Conservation (phyloP, 2,329 filamentous ascomycete species). For the Aspergillus oerlinghausenensis region DNA sequence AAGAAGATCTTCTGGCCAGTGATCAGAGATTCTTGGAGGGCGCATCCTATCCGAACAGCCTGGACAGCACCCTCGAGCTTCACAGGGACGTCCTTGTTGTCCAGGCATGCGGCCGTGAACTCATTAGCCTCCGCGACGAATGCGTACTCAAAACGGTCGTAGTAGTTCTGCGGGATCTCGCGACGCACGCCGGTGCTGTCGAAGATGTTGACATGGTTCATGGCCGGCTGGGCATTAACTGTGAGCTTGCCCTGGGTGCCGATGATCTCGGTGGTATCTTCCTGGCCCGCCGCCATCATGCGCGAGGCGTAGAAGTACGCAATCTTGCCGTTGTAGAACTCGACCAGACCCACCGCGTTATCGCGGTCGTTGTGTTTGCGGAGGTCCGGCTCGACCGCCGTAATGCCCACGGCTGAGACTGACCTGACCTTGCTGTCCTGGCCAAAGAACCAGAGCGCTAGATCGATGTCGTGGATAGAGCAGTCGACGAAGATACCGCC, state of each 20-base stretch:
- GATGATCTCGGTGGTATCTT: constrained; percentile 64
- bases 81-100: constrained; percentile 52
- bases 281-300: constrained; percentile 66
- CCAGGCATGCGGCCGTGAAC: constrained; percentile 57
- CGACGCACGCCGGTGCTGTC: constrained; percentile 51
- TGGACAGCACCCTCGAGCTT: constrained; percentile 55
- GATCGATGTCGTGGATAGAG: constrained; percentile 66
- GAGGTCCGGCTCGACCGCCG: constrained; percentile 56
- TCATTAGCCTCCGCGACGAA: constrained; percentile 63
- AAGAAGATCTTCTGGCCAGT: constrained; percentile 56
- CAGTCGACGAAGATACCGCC: constrained; percentile 70
- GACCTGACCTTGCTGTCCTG: constrained; percentile 52
- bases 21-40: constrained; percentile 55
- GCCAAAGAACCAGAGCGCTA: constrained; percentile 61
- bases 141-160: constrained; percentile 59
- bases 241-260: constrained; percentile 61
- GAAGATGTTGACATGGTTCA: constrained; percentile 54
- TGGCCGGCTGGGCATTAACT: constrained; percentile 56
- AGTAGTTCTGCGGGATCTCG: constrained; percentile 61
- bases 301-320: constrained; percentile 60
- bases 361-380: constrained; percentile 56
- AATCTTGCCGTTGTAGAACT: constrained; percentile 61
- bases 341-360: constrained; percentile 60
- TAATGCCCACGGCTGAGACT: constrained; percentile 54
- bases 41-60: constrained; percentile 55